Percentiles rank a stretch among this genome's conserved stretches.
Evolutionary conservation across 2,329 filamentous ascomycete species (phyloP).

Genomic region (Pseudogymnoascus sp.): DNA sequence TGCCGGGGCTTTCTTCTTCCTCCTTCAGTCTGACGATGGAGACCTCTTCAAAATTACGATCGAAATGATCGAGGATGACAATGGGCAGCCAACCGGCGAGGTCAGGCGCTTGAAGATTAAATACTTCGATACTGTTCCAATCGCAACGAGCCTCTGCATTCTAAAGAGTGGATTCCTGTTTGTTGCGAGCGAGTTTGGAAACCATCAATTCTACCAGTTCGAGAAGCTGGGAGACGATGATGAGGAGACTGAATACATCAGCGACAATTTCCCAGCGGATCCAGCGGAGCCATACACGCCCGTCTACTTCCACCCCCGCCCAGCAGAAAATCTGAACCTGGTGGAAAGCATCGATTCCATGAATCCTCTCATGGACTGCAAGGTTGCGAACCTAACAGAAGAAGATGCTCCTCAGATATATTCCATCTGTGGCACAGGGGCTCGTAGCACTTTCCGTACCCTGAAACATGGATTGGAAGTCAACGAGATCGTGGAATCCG

Average conservation of each 20-base stretch:
- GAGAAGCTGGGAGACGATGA: slow-evolving; percentile 95
- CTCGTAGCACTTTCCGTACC: slow-evolving; percentile 81
- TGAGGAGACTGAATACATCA: slow-evolving; percentile 76
- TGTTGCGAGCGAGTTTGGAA: slow-evolving; percentile 83
- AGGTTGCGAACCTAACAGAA: slow-evolving; percentile 79
- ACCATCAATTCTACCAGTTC: slow-evolving; percentile 93
- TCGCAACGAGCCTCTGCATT: slow-evolving; percentile 81
- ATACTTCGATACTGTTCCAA: slow-evolving; percentile 93
- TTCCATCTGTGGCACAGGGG: slow-evolving; percentile 78
- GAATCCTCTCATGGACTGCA: slow-evolving; percentile 86
- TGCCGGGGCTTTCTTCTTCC: slow-evolving; percentile 86
- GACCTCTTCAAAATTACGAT: slow-evolving; percentile 95
- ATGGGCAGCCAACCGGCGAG: slow-evolving; percentile 69
- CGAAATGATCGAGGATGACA: slow-evolving; percentile 76
- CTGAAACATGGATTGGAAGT: slow-evolving; percentile 90
- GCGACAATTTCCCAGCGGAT: slow-evolving; percentile 73
- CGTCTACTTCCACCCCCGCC: slow-evolving; percentile 75
- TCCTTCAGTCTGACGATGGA: slow-evolving; percentile 94
- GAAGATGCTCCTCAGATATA: slow-evolving; percentile 98
- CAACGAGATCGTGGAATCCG: slow-evolving; percentile 90
- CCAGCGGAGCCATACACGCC: slow-evolving; percentile 63
- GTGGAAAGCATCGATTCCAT: slow-evolving; percentile 80
- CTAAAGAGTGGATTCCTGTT: slow-evolving; percentile 94
- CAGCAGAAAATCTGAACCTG: slow-evolving; percentile 70
- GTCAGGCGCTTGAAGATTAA: slow-evolving; percentile 83